Base-by-base conservation (phyloP, 345 rosid species). In the Hevea brasiliensis region DNA sequence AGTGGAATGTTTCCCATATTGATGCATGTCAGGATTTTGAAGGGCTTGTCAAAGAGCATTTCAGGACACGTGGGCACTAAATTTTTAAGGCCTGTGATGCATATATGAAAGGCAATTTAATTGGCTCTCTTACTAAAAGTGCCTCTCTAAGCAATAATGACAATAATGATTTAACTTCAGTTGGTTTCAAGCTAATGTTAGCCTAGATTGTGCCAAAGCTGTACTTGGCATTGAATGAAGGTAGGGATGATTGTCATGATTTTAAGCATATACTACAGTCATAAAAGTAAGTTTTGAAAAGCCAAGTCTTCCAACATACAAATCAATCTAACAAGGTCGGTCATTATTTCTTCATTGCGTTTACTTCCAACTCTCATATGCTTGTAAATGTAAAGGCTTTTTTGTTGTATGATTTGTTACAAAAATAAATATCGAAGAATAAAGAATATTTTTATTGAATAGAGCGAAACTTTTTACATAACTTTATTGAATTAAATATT, bases 181-280 rank as follows among this genome's bases (percentile, higher is more conserved):
- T 89, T 67, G 98, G 99, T 50, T 93, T 96, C 87, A 93, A 93
- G 84, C 79, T 96, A 80, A 96, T 96, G 97, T 71, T 96, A 80
- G 89, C 85, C 53, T 93, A 96, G 90, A 93, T 91, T 24, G 75
- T 74, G 6, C 97, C 95, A 7, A 96, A 90, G 86, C 95, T 96
- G 62, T 81, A 85, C 68, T 53, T 53, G 14, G 84, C 95, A 10
- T 77, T 96, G 72, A 81, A 75, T 47, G 93, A 88, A 79, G 74
- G 86, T 48, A 96, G 98, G 74, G 94, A 91, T 59, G 88, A 75
- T 61, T 80, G 79, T 27, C 65, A 32, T 41, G 73, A 72, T 72
- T 91, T 89, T 70, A 77, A 84, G 79, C 88, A 88, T 81, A 76
- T 84, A 59, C 79, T 81, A 45, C 81, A 76, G 76, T 81, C 76